Percentiles rank a stretch among this genome's conserved stretches.
Conservation (phyloP, 2,329 filamentous ascomycete species). For the Kalaharituber pfeilii region DNA sequence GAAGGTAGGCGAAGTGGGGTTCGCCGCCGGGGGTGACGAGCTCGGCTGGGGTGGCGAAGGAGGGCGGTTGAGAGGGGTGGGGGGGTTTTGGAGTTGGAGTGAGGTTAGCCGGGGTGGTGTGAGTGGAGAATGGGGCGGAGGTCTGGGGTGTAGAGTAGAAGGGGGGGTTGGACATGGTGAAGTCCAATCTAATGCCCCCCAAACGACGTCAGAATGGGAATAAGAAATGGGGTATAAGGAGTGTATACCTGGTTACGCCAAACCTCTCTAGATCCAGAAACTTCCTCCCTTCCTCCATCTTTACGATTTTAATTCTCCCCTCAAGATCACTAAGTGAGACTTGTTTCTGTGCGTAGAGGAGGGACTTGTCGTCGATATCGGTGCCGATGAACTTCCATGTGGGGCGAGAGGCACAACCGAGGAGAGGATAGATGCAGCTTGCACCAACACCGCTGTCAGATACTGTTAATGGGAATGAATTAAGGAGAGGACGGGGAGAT, state of each 20-base stretch:
- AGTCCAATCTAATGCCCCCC: constrained; percentile 50
- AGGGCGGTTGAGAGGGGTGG: constrained; percentile 39
- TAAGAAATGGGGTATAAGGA: background rate
- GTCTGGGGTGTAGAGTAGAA: constrained; percentile 39
- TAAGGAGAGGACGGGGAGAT: constrained; percentile 11
- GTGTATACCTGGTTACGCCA: too few species aligned
- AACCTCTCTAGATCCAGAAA: too few species aligned
- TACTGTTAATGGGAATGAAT: background rate
- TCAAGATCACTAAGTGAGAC: constrained; percentile 1
- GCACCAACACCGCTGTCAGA: constrained; percentile 57
- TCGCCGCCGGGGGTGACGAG: constrained; percentile 66
- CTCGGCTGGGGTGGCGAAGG: constrained; percentile 46
- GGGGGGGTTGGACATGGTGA: constrained; percentile 86
- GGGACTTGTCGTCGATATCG: constrained; percentile 17
- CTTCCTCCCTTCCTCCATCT: too few species aligned
- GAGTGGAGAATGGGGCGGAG: background rate
- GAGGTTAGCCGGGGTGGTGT: constrained; percentile 4
- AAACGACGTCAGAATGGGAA: background rate
- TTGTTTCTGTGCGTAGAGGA: background rate
- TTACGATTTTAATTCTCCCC: background rate
- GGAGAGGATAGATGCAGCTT: constrained; percentile 75
- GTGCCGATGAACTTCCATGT: constrained; percentile 58
- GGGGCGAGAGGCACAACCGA: constrained; percentile 51
- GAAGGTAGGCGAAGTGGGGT: constrained; percentile 50
- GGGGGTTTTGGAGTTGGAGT: background rate